These are phyloP conservation scores for Erysimum cheiranthoides DNA, from an alignment of 345 rosid genomes.

Conservation along the genomic window DNA sequence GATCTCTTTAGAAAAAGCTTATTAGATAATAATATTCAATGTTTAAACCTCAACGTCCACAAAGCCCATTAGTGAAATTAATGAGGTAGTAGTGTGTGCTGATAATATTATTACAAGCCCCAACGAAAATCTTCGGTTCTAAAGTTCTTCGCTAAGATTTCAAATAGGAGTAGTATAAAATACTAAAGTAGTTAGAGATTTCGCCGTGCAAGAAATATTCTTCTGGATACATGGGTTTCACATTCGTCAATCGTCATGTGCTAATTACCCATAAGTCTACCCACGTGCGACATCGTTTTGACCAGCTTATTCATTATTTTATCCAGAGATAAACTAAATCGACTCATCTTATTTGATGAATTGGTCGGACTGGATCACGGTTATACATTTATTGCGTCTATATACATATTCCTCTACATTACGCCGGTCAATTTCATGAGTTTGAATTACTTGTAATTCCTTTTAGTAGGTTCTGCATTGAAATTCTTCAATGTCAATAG, in stretches of 20 bases:
- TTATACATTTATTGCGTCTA: slow-evolving; percentile 18
- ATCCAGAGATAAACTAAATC: background rate
- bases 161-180: background rate
- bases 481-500: background rate
- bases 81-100: background rate
- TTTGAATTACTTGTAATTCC: slow-evolving; percentile 26
- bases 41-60: background rate
- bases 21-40: background rate
- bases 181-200: slow-evolving; percentile 10
- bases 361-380: slow-evolving; percentile 2
- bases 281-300: slow-evolving; percentile 31
- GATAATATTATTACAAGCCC: background rate
- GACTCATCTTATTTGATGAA: background rate
- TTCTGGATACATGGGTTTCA: background rate
- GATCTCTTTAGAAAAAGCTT: background rate
- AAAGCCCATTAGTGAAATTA: slow-evolving; percentile 20
- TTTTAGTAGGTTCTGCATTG: background rate
- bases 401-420: background rate
- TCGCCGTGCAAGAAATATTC: slow-evolving; percentile 6
- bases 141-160: background rate
- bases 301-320: slow-evolving; percentile 4
- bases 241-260: slow-evolving; percentile 27
- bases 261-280: slow-evolving; percentile 15
- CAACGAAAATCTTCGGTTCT: background rate
- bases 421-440: slow-evolving; percentile 6